Conservation (phyloP, 1,284 basidiomycete genomes). For the Ganoderma resinaceum region DNA sequence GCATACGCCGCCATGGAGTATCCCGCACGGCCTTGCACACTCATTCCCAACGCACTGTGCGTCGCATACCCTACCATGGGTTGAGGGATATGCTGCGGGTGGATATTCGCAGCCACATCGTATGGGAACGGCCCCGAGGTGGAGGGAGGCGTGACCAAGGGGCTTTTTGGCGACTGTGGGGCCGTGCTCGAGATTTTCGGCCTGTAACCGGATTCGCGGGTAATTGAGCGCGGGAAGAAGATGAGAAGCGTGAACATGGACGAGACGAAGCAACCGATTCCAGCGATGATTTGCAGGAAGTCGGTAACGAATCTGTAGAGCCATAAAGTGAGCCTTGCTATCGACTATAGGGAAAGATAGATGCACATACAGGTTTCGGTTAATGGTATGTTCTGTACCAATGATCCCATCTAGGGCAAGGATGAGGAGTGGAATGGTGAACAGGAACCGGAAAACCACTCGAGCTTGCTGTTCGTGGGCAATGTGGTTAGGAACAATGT, state of each 20-base stretch:
- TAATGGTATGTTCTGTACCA: slow-evolving; percentile 51
- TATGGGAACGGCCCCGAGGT: slow-evolving; percentile 19
- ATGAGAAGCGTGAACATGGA: slow-evolving; percentile 80
- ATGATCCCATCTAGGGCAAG: slow-evolving; percentile 67
- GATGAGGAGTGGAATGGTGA: slow-evolving; percentile 68
- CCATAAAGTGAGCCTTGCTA: neutral
- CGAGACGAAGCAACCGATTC: slow-evolving; percentile 75
- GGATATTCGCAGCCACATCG: neutral
- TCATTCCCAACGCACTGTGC: slow-evolving; percentile 7
- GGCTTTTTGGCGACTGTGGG: slow-evolving; percentile 37
- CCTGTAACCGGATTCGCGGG: slow-evolving; percentile 65
- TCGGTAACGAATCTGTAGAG: slow-evolving; percentile 46
- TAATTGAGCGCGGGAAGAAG: slow-evolving; percentile 78
- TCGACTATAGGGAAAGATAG: slow-evolving; percentile 3
- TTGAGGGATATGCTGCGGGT: slow-evolving; percentile 10
- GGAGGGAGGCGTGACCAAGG: slow-evolving; percentile 29
- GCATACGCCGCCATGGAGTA: slow-evolving; percentile 3
- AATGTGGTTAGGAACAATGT: slow-evolving; percentile 13
- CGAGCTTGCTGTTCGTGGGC: slow-evolving; percentile 55
- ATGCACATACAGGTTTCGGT: slow-evolving; percentile 58
- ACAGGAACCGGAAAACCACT: slow-evolving; percentile 73
- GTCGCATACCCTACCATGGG: slow-evolving; percentile 16
- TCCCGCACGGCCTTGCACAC: slow-evolving; percentile 17
- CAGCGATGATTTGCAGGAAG: slow-evolving; percentile 70
- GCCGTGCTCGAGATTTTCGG: slow-evolving; percentile 34